phyloP scores from a whole-genome alignment of 106 monocot genomes.

The Hemerocallis citrina region DNA sequence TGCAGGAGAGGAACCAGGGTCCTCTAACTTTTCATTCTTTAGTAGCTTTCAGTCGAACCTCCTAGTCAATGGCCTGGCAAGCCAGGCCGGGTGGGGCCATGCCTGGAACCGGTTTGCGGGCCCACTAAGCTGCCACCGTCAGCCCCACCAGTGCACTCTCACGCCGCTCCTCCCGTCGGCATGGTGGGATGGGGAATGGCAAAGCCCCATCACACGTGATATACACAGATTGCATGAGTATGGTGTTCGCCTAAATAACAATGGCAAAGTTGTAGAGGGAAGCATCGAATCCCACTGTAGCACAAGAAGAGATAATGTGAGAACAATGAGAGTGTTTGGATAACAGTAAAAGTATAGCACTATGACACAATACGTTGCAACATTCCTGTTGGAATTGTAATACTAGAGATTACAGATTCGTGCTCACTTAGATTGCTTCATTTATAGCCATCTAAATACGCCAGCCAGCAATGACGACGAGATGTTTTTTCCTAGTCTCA shows the following conservation, averaged over 20 bases:
- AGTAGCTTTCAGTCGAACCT: slow-evolving; percentile 87
- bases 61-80: slow-evolving; percentile 47
- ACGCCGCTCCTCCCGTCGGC: slow-evolving; percentile 75
- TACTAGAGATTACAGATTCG: not conserved
- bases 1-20: slow-evolving; percentile 32
- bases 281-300: slow-evolving; percentile 41
- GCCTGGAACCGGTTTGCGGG: slow-evolving; percentile 87
- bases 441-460: too few species aligned
- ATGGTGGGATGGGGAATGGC: slow-evolving; percentile 94
- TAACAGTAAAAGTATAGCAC: too few species aligned
- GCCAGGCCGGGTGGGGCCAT: slow-evolving; percentile 84
- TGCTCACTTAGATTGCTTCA: too few species aligned
- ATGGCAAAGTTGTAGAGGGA: slow-evolving; percentile 41
- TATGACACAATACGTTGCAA: too few species aligned
- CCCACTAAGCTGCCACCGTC: slow-evolving; percentile 60
- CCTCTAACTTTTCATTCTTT: slow-evolving; percentile 54
- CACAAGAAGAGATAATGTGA: slow-evolving; percentile 51
- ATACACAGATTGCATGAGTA: slow-evolving; percentile 41
- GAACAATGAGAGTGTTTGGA: slow-evolving; percentile 23
- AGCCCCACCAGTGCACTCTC: slow-evolving; percentile 69
- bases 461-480: too few species aligned
- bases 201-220: slow-evolving; percentile 68
- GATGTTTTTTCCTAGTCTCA: too few species aligned
- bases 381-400: too few species aligned
- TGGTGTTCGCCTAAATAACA: slow-evolving; percentile 51